Evolutionary conservation across 1,284 basidiomycete genomes (phyloP), one percentile per base, ranked within the genome.

Genomic region (Ceratobasidium sp.): DNA sequence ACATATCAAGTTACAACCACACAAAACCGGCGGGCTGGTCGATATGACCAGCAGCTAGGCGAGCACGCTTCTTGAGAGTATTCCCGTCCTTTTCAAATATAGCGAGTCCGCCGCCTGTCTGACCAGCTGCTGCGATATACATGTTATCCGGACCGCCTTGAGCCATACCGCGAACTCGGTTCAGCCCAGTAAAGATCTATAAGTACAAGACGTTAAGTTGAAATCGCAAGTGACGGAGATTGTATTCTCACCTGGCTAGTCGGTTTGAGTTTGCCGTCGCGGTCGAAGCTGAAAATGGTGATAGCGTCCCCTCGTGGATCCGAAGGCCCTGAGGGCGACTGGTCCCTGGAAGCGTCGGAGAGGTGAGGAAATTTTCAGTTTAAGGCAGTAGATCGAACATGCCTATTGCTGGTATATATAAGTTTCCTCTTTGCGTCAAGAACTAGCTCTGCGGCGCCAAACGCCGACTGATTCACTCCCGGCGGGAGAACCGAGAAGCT

Each of bases 91-190:
- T 86, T 83, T 86, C 84, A 79, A 90, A 88, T 44, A 92, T 84
- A 75, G 89, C 86, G 18, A 90, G 88, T 0, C 92, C 92, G 0
- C 87, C 90, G n/a, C 89, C 90, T 1, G 86, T 87, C 60, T 86
- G 86, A 1, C 91, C 91, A 28, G 86, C 86, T 42, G 90, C 90
- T 63, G 91, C 86, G 64, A 93, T 84, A 82, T 89, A 92, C 81
- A 89, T 87, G 63, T 82, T 83, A 68, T 90, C 88, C 7, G 87
- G 87, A 3, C 89, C 88, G 7, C 90, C 89, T 70, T 92, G 86
- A 82, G 88, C 86, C 90, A 92, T 91, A 2, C 90, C 91, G 33
- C 91, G 86, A 70, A 92, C 88, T 82, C 91, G 90, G 80, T 90
- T 85, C 68, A 93, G 84, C 20, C 91, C 90, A 0, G 91, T 92